Base-by-base conservation (phyloP, 2,329 filamentous ascomycete species). In the Colletotrichum cereale region DNA sequence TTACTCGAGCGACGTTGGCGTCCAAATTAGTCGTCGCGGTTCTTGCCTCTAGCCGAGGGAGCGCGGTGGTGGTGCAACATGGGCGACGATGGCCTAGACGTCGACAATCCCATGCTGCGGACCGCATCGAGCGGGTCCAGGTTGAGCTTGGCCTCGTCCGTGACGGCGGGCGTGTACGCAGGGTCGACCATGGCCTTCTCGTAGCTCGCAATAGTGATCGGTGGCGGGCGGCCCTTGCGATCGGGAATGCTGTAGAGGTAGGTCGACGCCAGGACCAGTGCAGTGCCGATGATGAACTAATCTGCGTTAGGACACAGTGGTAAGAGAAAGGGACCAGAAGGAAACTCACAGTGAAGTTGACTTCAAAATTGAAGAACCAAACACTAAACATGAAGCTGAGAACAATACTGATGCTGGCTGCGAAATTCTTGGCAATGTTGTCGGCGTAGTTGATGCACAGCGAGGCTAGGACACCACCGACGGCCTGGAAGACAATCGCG, bases 361-460 rank as follows among this genome's bases (percentile, higher is more conserved):
- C 88, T 58, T 90, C 82, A 75, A 97, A 94, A 61, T 95, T 88
- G 79, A 98, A 97, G 75, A 97, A 92, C 82, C 90, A 91, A 2
- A 97, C 88, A 78, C 95, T 97, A 63, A 93, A 93, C 18, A 98
- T 75, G 74, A 95, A 95, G 79, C 93, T 97, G 61, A 98, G 84
- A 67, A 98, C 86, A 73, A 98, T 97, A 78, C 94, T 97, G 73
- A 97, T 93, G 77, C 93, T 96, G 6, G 95, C 96, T 5, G 96
- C 95, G 82, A 97, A 95, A 79, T 96, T 97, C 85, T 97, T 97
- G 71, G 94, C 92, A 79, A 97, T 97, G 78, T 96, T 97, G 83
- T 96, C 93, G 6, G 93, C 91, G 78, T 94, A 93, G 73, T 92
- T 93, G 80, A 96, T 92, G 79, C 92, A 93, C 72, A 96, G 86